phyloP scores from a whole-genome alignment of 352 stramenopile species.

The Pythium brachiatum region DNA sequence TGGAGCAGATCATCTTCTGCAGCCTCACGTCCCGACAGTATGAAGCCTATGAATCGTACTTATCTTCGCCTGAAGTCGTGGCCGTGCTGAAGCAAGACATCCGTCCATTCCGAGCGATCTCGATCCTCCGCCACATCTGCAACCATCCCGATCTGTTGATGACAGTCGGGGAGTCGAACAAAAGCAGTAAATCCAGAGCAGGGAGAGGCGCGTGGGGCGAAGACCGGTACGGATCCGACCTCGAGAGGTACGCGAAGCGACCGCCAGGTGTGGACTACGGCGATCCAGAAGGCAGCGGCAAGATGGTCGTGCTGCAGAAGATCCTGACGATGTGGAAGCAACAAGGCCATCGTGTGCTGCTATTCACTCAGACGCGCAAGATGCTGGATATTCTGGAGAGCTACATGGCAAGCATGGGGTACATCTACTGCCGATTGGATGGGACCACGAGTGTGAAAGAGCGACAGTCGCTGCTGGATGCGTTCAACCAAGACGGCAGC shows the following conservation, averaged over 20 bases:
- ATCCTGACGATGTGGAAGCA: constrained; percentile 94
- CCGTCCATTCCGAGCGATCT: constrained; percentile 91
- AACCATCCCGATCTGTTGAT: constrained; percentile 96
- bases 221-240: constrained; percentile 28
- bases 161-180: constrained; percentile 52
- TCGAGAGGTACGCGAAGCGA: constrained; percentile 11
- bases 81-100: constrained; percentile 82
- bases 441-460: constrained; percentile 94
- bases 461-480: constrained; percentile 93
- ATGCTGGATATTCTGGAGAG: constrained; percentile 98
- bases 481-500: constrained; percentile 92
- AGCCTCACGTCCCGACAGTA: constrained; percentile 88
- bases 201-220: constrained; percentile 11
- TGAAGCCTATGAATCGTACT: constrained; percentile 89
- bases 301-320: constrained; percentile 96
- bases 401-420: constrained; percentile 83
- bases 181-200: neutral
- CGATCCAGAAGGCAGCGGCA: constrained; percentile 86
- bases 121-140: constrained; percentile 97
- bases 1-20: constrained; percentile 98
- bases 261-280: constrained; percentile 30
- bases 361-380: constrained; percentile 96
- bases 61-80: constrained; percentile 92
- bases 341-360: constrained; percentile 94
- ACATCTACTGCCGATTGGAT: constrained; percentile 94